Conservation (phyloP, 768 basidiomycete species). For the Crepidotus variabilis region DNA sequence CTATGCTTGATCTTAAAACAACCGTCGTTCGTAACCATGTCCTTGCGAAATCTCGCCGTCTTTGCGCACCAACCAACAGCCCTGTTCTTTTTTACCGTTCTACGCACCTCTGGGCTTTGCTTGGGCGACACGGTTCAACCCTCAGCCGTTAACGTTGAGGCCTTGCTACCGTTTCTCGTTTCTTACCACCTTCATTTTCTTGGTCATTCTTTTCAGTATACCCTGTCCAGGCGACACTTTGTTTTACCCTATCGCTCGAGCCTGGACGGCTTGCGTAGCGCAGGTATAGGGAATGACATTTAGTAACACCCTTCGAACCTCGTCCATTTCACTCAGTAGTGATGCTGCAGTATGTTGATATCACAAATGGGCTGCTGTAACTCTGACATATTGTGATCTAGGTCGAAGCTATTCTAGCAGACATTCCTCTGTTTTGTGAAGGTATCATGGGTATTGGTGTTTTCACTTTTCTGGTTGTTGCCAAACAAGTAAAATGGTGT, state of each 20-base stretch:
- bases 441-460: slow-evolving; percentile 64
- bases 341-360: slow-evolving; percentile 38
- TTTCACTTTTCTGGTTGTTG: slow-evolving; percentile 50
- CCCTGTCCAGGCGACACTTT: slow-evolving; percentile 16
- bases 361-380: neutral
- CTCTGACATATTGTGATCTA: slow-evolving; percentile 17
- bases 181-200: slow-evolving; percentile 1
- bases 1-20: neutral
- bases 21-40: neutral
- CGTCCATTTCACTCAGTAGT: slow-evolving; percentile 30
- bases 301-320: slow-evolving; percentile 15
- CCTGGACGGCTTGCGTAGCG: neutral
- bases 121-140: neutral
- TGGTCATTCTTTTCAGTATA: slow-evolving; percentile 1
- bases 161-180: neutral
- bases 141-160: neutral
- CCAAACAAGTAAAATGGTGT: slow-evolving; percentile 50
- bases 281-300: slow-evolving; percentile 1
- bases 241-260: slow-evolving; percentile 1
- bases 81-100: slow-evolving; percentile 1
- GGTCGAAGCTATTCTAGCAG: slow-evolving; percentile 55
- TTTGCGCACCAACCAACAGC: neutral
- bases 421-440: slow-evolving; percentile 64
- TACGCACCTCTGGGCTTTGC: neutral
- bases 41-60: neutral